Evolutionary conservation across 257 asterid species (phyloP).

Genomic region (Lavandula angustifolia): DNA sequence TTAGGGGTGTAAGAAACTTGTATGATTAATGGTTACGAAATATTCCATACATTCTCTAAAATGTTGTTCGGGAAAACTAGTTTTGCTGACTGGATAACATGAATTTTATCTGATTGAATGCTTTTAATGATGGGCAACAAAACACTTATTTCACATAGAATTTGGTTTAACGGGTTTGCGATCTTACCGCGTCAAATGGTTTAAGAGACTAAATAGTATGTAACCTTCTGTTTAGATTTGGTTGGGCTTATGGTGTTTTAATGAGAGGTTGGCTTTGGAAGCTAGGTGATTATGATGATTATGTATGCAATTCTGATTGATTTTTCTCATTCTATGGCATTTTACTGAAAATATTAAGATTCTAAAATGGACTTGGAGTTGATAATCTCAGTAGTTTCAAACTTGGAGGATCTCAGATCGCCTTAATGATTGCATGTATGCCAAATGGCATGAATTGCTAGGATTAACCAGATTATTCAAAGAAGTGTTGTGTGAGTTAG

Average conservation of each 20-base stretch:
- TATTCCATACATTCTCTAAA: background rate
- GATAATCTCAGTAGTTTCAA: background rate
- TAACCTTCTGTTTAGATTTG: background rate
- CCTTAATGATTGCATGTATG: slow-evolving; percentile 1
- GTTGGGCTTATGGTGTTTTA: background rate
- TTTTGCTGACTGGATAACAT: background rate
- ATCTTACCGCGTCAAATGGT: background rate
- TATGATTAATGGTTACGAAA: slow-evolving; percentile 11
- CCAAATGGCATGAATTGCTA: background rate
- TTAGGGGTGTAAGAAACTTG: slow-evolving; percentile 7
- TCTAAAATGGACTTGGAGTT: background rate
- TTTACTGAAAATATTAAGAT: background rate
- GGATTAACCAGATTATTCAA: slow-evolving; percentile 2
- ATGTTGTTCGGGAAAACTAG: background rate
- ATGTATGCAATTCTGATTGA: background rate
- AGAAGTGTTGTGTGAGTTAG: background rate
- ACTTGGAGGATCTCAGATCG: slow-evolving; percentile 2
- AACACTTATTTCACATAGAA: slow-evolving; percentile 1
- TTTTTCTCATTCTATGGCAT: slow-evolving; percentile 13
- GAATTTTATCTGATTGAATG: background rate
- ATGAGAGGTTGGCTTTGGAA: slow-evolving; percentile 2
- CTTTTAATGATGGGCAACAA: background rate
- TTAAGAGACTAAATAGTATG: background rate
- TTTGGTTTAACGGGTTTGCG: background rate
- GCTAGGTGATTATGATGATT: slow-evolving; percentile 15